Evolutionary conservation across 2,329 filamentous ascomycete species (phyloP).

Genomic region (Fusarium beomiforme): DNA sequence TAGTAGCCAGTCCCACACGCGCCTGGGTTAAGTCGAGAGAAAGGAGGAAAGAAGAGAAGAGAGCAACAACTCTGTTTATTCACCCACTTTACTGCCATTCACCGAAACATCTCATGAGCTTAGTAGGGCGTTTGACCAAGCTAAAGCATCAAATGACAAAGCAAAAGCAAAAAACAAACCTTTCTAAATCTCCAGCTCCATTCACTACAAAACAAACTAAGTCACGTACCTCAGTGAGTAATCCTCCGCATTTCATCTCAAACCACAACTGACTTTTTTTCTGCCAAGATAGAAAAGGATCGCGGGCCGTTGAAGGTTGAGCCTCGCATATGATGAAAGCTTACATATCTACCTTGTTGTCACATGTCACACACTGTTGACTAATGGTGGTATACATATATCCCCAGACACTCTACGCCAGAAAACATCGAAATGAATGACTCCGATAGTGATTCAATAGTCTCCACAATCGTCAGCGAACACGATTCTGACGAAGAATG

Average conservation of each 20-base stretch:
- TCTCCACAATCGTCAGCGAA: constrained; percentile 48
- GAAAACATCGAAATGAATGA: constrained; percentile 12
- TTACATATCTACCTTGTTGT: not conserved
- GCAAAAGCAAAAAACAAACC: not conserved
- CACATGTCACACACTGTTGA: not conserved
- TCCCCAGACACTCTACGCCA: not conserved
- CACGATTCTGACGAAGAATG: constrained; percentile 57
- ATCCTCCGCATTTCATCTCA: not conserved
- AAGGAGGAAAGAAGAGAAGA: not conserved
- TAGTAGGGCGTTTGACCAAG: not conserved
- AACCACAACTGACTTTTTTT: not conserved
- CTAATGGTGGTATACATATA: not conserved
- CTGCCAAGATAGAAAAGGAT: not conserved
- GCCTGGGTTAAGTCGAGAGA: not conserved
- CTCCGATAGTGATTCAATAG: constrained; percentile 45
- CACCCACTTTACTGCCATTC: not conserved
- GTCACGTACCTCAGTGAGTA: not conserved
- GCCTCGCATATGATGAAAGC: not conserved
- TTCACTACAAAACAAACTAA: not conserved
- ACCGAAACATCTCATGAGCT: not conserved
- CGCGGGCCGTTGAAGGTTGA: not conserved
- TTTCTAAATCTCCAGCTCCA: not conserved
- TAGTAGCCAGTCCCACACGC: not conserved
- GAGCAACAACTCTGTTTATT: not conserved
- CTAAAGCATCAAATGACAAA: not conserved